Percentiles rank a stretch among this genome's conserved stretches.
Conservation (phyloP, 768 basidiomycete genomes). For the Serendipita sp. region DNA sequence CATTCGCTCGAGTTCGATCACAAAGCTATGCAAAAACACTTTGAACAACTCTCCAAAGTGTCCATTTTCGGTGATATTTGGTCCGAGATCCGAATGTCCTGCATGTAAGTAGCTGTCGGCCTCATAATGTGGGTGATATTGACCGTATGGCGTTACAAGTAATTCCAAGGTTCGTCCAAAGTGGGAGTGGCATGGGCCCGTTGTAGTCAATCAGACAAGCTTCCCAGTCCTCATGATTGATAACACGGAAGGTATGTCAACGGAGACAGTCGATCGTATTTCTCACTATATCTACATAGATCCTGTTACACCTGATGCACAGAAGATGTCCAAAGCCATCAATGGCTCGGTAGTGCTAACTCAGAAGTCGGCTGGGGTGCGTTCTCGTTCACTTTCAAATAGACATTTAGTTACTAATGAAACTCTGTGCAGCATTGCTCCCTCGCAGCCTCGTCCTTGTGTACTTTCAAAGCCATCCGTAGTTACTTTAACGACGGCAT, state of each 20-base stretch:
- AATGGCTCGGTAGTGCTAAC: conserved; percentile 1
- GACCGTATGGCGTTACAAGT: neutral
- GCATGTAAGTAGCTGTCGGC: neutral
- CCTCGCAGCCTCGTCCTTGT: conserved; percentile 19
- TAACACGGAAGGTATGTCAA: neutral
- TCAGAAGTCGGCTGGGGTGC: neutral
- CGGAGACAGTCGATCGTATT: neutral
- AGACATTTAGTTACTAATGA: neutral
- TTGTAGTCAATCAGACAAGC: conserved; percentile 4
- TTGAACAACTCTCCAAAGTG: neutral
- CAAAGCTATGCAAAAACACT: neutral
- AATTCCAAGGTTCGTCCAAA: neutral
- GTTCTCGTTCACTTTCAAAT: neutral
- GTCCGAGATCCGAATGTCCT: neutral
- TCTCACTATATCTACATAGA: neutral
- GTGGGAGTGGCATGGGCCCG: neutral
- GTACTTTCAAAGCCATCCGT: conserved; percentile 21
- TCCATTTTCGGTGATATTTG: conserved; percentile 2
- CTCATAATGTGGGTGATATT: neutral
- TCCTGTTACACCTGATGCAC: neutral
- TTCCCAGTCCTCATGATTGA: conserved; percentile 6
- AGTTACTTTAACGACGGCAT: conserved; percentile 26
- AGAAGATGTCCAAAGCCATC: conserved; percentile 6
- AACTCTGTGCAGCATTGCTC: conserved; percentile 18
- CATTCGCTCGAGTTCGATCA: neutral